These are phyloP conservation scores for Alternaria sp. DNA, from an alignment of 2,329 filamentous ascomycete species.

Conservation along the genomic window DNA sequence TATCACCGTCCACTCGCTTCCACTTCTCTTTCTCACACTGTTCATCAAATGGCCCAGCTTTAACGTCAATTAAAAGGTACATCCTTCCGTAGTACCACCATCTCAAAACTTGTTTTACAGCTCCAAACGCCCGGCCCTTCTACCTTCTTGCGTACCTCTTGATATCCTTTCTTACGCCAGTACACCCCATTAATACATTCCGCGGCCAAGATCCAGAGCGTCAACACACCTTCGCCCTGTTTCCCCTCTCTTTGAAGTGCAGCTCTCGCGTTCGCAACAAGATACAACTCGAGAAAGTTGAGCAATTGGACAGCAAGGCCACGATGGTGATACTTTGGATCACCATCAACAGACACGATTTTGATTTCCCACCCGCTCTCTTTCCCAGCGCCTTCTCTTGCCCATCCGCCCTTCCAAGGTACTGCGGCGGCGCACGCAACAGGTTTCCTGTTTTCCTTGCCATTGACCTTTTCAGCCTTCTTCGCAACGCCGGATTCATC, in stretches of 20 bases:
- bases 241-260: neutral
- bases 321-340: slow-evolving; percentile 22
- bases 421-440: slow-evolving; percentile 34
- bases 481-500: slow-evolving; percentile 10
- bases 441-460: slow-evolving; percentile 11
- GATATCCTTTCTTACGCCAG: slow-evolving; percentile 38
- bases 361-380: slow-evolving; percentile 43
- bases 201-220: slow-evolving; percentile 34
- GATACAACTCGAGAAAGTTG: slow-evolving; percentile 17
- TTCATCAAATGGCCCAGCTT: neutral
- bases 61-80: slow-evolving; percentile 14
- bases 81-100: slow-evolving; percentile 31
- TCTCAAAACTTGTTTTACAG: slow-evolving; percentile 32
- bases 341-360: slow-evolving; percentile 32
- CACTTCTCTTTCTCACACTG: neutral
- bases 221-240: neutral
- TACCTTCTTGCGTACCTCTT: slow-evolving; percentile 21
- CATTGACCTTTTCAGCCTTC: neutral
- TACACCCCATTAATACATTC: slow-evolving; percentile 38
- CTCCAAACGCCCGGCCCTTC: slow-evolving; percentile 28
- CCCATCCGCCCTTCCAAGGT: slow-evolving; percentile 36
- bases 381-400: slow-evolving; percentile 18
- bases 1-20: neutral
- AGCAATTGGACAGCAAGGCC: slow-evolving; percentile 30
- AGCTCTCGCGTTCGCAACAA: slow-evolving; percentile 11